Percentiles rank a stretch among this genome's conserved stretches.
These are phyloP conservation scores for Fusarium decemcellulare DNA, from an alignment of 2,329 filamentous ascomycete species.

Conservation along the genomic window DNA sequence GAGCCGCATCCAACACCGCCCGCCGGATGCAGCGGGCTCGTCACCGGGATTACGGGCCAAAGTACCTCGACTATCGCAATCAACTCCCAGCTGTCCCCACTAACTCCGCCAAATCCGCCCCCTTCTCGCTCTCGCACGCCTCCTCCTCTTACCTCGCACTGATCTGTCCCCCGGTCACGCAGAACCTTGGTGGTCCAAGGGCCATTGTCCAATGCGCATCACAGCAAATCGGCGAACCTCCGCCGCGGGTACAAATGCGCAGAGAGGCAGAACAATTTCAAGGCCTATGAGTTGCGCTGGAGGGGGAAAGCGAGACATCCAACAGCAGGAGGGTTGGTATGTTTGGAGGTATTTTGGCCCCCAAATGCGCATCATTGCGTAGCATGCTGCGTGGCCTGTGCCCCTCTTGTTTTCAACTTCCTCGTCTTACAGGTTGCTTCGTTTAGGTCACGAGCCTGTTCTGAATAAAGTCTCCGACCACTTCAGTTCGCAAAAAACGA, in stretches of 20 bases:
- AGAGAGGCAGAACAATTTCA: constrained; percentile 40
- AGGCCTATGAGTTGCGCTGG: constrained; percentile 33
- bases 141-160: constrained; percentile 26
- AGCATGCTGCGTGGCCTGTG: constrained; percentile 37
- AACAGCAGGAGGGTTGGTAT: too few species aligned
- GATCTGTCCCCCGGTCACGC: constrained; percentile 28
- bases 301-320: constrained; percentile 13
- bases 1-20: constrained; percentile 31
- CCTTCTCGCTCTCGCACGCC: constrained; percentile 7
- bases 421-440: constrained; percentile 11
- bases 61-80: constrained; percentile 41
- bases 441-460: background rate
- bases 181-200: constrained; percentile 34
- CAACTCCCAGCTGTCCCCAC: constrained; percentile 31
- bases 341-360: constrained; percentile 23
- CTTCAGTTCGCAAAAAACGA: background rate
- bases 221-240: constrained; percentile 37
- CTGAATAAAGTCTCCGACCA: constrained; percentile 1
- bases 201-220: constrained; percentile 19
- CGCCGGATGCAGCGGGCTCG: constrained; percentile 25
- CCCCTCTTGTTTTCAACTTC: constrained; percentile 22
- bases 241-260: constrained; percentile 16
- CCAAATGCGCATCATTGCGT: constrained; percentile 37
- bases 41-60: constrained; percentile 24
- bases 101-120: constrained; percentile 35